A percentile compares a stretch with the other conserved stretches of the same genome.
Conservation (phyloP, 805 yeast species). For the Nakazawaea ernobii region DNA sequence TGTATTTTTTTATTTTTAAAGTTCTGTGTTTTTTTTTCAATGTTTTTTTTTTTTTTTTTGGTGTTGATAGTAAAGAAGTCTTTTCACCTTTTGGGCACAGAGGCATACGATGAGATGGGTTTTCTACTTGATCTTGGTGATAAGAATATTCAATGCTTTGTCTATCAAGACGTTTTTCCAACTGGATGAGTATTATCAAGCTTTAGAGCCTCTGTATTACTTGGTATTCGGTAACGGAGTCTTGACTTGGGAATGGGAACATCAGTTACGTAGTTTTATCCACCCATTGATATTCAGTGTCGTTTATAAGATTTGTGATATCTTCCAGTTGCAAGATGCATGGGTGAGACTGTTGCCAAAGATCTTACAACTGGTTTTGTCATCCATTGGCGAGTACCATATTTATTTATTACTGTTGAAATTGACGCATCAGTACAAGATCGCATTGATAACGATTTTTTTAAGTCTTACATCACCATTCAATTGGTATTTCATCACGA, state of each 20-base stretch:
- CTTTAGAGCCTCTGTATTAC: slow-evolving; percentile 85
- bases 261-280: slow-evolving; percentile 66
- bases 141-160: slow-evolving; percentile 45
- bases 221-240: slow-evolving; percentile 75
- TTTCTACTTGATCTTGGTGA: neutral
- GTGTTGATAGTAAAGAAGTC: neutral
- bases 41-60: neutral
- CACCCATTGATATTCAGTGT: slow-evolving; percentile 71
- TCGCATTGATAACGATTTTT: slow-evolving; percentile 38
- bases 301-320: slow-evolving; percentile 31
- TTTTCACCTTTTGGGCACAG: neutral
- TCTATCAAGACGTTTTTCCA: slow-evolving; percentile 76
- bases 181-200: slow-evolving; percentile 94
- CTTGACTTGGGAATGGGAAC: slow-evolving; percentile 92
- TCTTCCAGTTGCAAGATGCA: slow-evolving; percentile 29
- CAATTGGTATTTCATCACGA: slow-evolving; percentile 74
- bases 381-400: slow-evolving; percentile 66
- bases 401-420: slow-evolving; percentile 37
- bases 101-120: neutral
- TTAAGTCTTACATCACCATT: slow-evolving; percentile 62
- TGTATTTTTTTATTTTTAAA: neutral
- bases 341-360: slow-evolving; percentile 52
- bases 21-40: neutral
- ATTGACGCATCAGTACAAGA: slow-evolving; percentile 22
- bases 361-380: slow-evolving; percentile 59